Evolutionary conservation across 2,329 filamentous ascomycete genomes (phyloP), one percentile per base, ranked within the genome.

Genomic region (Talaromyces sp.): DNA sequence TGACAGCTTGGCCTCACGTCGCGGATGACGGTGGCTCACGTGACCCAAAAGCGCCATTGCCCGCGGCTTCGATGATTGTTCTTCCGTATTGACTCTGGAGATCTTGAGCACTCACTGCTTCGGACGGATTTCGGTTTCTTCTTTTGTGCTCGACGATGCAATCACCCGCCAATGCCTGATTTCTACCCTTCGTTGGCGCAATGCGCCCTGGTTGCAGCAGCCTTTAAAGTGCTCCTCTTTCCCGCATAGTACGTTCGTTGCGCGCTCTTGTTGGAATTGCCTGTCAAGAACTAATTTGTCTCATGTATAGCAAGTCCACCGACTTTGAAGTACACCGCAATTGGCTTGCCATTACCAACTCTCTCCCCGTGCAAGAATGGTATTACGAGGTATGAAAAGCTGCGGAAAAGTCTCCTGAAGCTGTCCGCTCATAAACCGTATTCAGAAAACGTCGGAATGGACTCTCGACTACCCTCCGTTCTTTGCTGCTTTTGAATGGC

Each of bases 241-340:
- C 93, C 93, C 31, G 90, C 93, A 67, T 98, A 98, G 93, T 96
- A 83, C 73, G 90, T 85, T 49, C 49, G n/a, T 46, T 46, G 43
- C 21, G n/a, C 43, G 43, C 43, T 19, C 43, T n/a, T 46, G 59
- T 59, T 46, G 32, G 24, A 54, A 13, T 26, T 29, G 51, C 59
- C 58, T 29, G 56, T 31, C 56, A 27, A 13, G 31, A 31, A 52
- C 24, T 27, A 17, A 52, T n/a, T 58, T 29, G 46, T 29, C 11
- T 27, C 29, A 8, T 49, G 21, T 43, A 61, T 76, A 97, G 93
- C 82, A 97, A 96, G 82, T 99, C 95, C 6, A 99, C 95, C 68
- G 95, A 99, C 76, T 99, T 99, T 70, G 95, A 99, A 77, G 95
- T 99, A 59, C 95, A 99, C 78, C 88, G 95, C 66, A 99, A 99